These are phyloP conservation scores for Usnea hakonensis DNA, from an alignment of 495 filamentous ascomycete genomes.

Conservation along the genomic window DNA sequence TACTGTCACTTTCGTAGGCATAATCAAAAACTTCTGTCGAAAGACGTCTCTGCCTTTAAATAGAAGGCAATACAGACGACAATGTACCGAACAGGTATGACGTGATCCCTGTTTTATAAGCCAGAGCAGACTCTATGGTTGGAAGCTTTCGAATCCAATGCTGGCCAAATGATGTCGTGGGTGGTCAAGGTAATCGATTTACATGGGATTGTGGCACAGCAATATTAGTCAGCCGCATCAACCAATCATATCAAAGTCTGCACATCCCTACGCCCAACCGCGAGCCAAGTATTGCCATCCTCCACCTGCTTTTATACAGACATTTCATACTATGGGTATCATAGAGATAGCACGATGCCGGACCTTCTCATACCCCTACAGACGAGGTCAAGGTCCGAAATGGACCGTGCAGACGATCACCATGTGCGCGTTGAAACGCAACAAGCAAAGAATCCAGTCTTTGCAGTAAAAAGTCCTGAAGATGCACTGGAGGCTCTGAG, in stretches of 20 bases:
- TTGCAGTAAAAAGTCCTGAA: conserved; percentile 30
- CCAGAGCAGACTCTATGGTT: neutral
- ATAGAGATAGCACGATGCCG: conserved; percentile 35
- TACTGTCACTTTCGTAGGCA: neutral
- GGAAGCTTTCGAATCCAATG: too few species aligned
- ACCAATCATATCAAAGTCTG: conserved; percentile 6
- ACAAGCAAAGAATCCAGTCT: neutral
- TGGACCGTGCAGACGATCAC: neutral
- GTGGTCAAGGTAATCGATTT: too few species aligned
- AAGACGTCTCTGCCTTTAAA: neutral
- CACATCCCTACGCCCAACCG: neutral
- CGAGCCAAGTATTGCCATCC: neutral
- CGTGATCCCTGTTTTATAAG: neutral
- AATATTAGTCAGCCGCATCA: conserved; percentile 1
- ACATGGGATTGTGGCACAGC: neutral
- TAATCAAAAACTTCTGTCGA: neutral
- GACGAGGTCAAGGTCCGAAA: conserved; percentile 18
- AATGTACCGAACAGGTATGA: neutral
- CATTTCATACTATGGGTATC: neutral
- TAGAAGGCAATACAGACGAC: neutral
- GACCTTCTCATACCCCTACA: conserved; percentile 43
- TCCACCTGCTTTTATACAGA: neutral
- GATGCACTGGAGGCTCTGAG: conserved; percentile 57
- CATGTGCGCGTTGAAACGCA: conserved; percentile 3
- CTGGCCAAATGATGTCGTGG: too few species aligned